A percentile compares a stretch with the other conserved stretches of the same genome.
These are phyloP conservation scores for Ganoderma resinaceum DNA, from an alignment of 1,284 basidiomycete species.

Conservation along the genomic window DNA sequence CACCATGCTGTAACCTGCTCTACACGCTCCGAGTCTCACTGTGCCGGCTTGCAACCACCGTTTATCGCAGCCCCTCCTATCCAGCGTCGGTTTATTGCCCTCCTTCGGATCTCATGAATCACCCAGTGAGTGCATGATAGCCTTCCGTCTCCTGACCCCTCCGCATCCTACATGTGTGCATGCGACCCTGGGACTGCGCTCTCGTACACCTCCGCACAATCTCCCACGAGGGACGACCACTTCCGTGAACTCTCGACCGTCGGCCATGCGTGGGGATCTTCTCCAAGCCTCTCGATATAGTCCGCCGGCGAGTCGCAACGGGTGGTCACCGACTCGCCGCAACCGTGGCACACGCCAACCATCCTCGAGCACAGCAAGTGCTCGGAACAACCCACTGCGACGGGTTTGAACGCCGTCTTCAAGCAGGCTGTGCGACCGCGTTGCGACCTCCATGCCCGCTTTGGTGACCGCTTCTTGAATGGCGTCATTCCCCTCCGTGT, in stretches of 20 bases:
- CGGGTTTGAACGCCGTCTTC: background rate
- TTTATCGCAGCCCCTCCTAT: background rate
- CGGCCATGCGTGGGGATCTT: background rate
- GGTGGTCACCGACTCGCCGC: background rate
- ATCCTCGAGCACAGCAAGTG: background rate
- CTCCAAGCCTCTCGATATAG: background rate
- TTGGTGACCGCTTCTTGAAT: background rate
- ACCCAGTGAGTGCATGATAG: constrained; percentile 1
- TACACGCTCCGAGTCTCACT: background rate
- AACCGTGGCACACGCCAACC: background rate
- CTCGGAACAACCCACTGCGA: background rate
- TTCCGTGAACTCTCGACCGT: constrained; percentile 6
- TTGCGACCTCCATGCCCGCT: background rate
- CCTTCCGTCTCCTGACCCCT: constrained; percentile 24
- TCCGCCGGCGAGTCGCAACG: background rate
- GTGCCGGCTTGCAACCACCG: background rate
- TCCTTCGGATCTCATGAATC: constrained; percentile 25
- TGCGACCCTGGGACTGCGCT: background rate
- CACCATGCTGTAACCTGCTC: background rate
- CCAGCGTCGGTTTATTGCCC: background rate
- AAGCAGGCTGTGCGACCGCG: background rate
- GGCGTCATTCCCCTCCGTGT: constrained; percentile 9
- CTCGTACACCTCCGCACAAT: constrained; percentile 7
- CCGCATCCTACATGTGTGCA: constrained; percentile 8
- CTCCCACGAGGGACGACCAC: constrained; percentile 13